phyloP scores from a whole-genome alignment of 129 eudicot genomes.

The Helichrysum umbraculigerum region DNA sequence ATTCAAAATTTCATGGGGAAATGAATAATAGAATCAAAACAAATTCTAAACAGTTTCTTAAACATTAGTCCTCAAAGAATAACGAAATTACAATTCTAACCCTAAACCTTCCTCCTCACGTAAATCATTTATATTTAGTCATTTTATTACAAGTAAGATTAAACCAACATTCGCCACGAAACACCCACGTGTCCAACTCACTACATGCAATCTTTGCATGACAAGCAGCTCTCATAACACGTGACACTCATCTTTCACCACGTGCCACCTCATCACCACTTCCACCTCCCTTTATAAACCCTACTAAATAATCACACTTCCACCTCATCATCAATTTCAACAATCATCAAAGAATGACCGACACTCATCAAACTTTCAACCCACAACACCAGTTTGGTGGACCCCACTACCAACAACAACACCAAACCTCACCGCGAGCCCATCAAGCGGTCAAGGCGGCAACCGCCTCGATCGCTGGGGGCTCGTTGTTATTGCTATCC shows the following conservation, averaged over 20 bases:
- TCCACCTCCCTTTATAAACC: slow-evolving; percentile 13
- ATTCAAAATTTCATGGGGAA: too few species aligned
- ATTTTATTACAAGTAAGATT: not conserved
- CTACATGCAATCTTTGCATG: slow-evolving; percentile 41
- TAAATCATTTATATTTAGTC: not conserved
- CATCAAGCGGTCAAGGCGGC: slow-evolving; percentile 68
- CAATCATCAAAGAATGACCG: slow-evolving; percentile 34
- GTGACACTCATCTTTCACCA: slow-evolving; percentile 10
- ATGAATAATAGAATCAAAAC: not conserved
- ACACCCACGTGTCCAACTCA: slow-evolving; percentile 35
- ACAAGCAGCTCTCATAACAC: slow-evolving; percentile 17
- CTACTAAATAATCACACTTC: not conserved
- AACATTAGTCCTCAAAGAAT: not conserved
- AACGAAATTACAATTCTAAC: not conserved
- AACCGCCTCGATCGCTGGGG: slow-evolving; percentile 49
- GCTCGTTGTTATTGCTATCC: slow-evolving; percentile 51
- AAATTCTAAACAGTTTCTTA: too few species aligned
- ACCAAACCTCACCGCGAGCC: slow-evolving; percentile 31
- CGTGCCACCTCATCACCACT: slow-evolving; percentile 20
- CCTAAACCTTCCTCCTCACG: not conserved
- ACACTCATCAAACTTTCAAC: slow-evolving; percentile 23
- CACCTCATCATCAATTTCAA: not conserved
- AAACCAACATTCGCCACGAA: slow-evolving; percentile 33
- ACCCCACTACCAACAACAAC: slow-evolving; percentile 20
- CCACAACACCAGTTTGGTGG: slow-evolving; percentile 3